These are phyloP conservation scores for Ophiostoma tasmaniense DNA, from an alignment of 2,329 filamentous ascomycete species.

Conservation along the genomic window DNA sequence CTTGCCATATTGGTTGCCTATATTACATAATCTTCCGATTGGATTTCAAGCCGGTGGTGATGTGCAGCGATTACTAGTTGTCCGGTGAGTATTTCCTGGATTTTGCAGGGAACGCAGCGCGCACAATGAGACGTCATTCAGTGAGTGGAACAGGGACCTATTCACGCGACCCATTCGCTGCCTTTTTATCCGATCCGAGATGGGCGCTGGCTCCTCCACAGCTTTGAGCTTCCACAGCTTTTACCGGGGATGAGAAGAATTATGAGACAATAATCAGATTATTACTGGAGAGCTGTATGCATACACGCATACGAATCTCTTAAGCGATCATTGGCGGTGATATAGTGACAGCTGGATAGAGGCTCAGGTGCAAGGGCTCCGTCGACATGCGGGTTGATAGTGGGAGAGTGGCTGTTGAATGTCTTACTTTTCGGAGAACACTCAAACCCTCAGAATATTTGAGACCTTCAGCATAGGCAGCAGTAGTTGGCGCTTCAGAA, in stretches of 20 bases:
- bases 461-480: not conserved
- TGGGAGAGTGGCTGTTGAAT: not conserved
- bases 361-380: not conserved
- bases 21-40: not conserved
- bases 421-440: not conserved
- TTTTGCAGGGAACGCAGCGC: not conserved
- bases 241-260: not conserved
- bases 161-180: not conserved
- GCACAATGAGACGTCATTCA: not conserved
- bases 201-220: not conserved
- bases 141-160: not conserved
- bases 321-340: not conserved
- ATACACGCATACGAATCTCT: not conserved
- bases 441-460: not conserved
- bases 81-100: not conserved
- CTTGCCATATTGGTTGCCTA: not conserved
- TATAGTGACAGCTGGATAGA: not conserved
- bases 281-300: not conserved
- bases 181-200: not conserved
- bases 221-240: not conserved
- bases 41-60: not conserved
- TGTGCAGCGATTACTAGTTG: not conserved
- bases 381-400: not conserved
- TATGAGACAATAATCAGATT: not conserved
- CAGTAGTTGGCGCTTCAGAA: not conserved